Evolutionary conservation across 2,329 filamentous ascomycete species (phyloP), one percentile per base, ranked within the genome.

Genomic region (Pestalotiopsis sp.): DNA sequence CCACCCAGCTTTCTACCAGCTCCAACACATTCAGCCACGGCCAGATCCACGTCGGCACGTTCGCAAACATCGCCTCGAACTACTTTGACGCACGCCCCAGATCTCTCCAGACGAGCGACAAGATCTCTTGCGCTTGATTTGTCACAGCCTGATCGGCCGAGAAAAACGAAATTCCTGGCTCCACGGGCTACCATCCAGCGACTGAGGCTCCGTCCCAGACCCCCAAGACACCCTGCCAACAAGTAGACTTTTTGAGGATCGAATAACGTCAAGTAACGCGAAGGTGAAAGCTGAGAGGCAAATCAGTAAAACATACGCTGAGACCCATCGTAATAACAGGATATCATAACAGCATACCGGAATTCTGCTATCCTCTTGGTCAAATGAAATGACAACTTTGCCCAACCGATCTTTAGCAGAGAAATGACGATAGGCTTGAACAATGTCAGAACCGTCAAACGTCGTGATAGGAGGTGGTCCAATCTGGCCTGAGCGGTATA

Each of bases 21-120:
- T 75, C 48, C 78, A 72, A 68, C 78, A 79, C 0, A 52, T 14
- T n/a, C 13, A 13, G 13, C n/a, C 13, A 52, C 44, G 13, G 44
- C 44, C 44, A 14, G 44, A 52, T 13, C 44, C n/a, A 52, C 44
- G n/a, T 52, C 44, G 44, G 13, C 13, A 13, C 13, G 13, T 52
- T 52, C 44, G n/a, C 44, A 52, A 14, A 58, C 56, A 24, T 58
- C 56, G 17, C 56, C 56, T 11, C 56, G 56, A 13, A 58, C 24
- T n/a, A 24, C 56, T n/a, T n/a, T n/a, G 17, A 58, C 56, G 11
- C 11, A n/a, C 17, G 56, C 56, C 11, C 24, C 17, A 22, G 11
- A 11, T n/a, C 22, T 24, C 22, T 24, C 14, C 11, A 58, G 56
- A 17, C 24, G 56, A 11, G 17, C 56, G 11, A 58, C 22, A n/a